A percentile compares a stretch with the other conserved stretches of the same genome.
These are phyloP conservation scores for Metarhizium humberi DNA, from an alignment of 2,329 filamentous ascomycete species.

Conservation along the genomic window DNA sequence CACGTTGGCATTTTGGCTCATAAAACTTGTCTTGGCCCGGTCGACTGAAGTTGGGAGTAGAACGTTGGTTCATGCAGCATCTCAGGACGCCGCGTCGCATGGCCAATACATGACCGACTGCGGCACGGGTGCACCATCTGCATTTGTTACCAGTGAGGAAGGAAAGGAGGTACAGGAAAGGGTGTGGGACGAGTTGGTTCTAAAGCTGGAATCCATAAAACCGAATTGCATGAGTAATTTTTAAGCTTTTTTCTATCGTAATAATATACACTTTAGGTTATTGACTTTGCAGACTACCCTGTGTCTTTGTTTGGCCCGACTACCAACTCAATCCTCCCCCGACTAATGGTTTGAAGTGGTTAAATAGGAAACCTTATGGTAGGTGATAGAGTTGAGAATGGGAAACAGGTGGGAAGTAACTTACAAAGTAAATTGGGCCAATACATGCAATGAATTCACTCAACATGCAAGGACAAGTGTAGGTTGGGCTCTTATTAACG, in stretches of 20 bases:
- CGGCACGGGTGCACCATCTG: conserved; percentile 17
- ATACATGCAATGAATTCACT: no score
- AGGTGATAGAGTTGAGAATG: no score
- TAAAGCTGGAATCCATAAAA: conserved; percentile 30
- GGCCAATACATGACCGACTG: conserved; percentile 35
- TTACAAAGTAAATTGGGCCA: no score
- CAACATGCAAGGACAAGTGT: no score
- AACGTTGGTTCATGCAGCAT: conserved; percentile 28
- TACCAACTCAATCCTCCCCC: no score
- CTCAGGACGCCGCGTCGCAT: conserved; percentile 30
- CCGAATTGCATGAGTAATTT: conserved; percentile 18
- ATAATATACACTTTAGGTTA: no score
- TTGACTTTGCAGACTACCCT: no score
- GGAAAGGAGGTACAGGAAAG: conserved; percentile 26
- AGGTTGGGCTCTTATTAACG: fast-evolving
- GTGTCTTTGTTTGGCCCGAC: no score
- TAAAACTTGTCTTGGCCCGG: conserved; percentile 28
- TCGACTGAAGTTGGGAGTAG: conserved; percentile 38
- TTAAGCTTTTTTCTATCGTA: no score
- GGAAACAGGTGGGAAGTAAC: no score
- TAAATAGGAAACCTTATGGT: no score
- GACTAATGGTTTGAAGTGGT: no score
- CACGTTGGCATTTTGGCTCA: conserved; percentile 7
- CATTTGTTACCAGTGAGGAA: conserved; percentile 29
- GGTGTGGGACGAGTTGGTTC: conserved; percentile 33